phyloP scores from a whole-genome alignment of 257 asterid genomes.

The Nicotiana noctiflora region DNA sequence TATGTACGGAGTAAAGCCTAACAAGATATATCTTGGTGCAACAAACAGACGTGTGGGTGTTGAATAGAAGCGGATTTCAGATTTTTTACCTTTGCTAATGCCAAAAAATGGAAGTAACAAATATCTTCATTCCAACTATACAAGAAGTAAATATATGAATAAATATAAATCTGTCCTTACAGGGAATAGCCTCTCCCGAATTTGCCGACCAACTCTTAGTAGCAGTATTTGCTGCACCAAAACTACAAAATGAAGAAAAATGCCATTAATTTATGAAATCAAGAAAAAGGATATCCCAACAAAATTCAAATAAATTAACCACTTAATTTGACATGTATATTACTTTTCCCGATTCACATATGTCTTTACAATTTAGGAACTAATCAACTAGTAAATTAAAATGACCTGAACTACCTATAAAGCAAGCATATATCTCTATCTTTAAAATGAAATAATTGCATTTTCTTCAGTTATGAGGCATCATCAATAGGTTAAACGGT shows the following conservation, averaged over 20 bases:
- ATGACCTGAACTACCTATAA: background rate
- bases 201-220: conserved; percentile 29
- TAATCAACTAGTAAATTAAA: background rate
- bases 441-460: background rate
- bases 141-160: conserved; percentile 9
- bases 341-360: background rate
- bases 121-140: conserved; percentile 14
- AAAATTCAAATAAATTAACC: background rate
- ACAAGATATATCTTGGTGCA: background rate
- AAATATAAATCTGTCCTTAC: conserved; percentile 34
- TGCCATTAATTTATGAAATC: conserved; percentile 10
- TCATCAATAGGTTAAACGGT: conserved; percentile 1
- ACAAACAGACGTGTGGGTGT: conserved; percentile 2
- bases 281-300: conserved; percentile 4
- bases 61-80: background rate
- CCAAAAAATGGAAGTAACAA: background rate
- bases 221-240: conserved; percentile 29
- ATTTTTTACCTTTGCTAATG: background rate
- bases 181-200: conserved; percentile 27
- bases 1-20: background rate
- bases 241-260: conserved; percentile 34
- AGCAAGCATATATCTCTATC: background rate
- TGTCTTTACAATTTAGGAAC: background rate
- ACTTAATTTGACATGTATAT: background rate
- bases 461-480: background rate